A percentile compares a stretch with the other conserved stretches of the same genome.
Evolutionary conservation across 805 yeast species (phyloP).

Genomic region (Candida odintsovae): DNA sequence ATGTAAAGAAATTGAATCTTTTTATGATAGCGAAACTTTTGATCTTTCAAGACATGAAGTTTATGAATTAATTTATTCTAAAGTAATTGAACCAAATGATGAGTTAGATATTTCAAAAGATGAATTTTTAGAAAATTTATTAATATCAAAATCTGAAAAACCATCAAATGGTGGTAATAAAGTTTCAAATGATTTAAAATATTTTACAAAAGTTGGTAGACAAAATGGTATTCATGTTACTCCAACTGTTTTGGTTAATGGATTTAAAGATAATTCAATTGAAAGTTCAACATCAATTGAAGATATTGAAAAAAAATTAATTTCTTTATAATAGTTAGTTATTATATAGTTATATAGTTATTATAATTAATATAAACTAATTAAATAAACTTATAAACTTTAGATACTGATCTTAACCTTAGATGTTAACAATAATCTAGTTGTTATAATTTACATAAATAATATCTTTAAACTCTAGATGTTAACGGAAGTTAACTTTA

Average conservation of each 20-base stretch:
- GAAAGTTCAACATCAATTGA: constrained; percentile 56
- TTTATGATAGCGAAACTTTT: constrained; percentile 57
- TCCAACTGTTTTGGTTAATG: constrained; percentile 72
- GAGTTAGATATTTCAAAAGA: constrained; percentile 17
- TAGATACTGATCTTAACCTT: too few relatives aligned
- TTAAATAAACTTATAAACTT: too few relatives aligned
- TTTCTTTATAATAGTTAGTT: not conserved
- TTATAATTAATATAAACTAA: too few relatives aligned
- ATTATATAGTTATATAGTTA: too few relatives aligned
- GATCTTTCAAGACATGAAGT: constrained; percentile 50
- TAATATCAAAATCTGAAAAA: constrained; percentile 21
- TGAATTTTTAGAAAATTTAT: constrained; percentile 27
- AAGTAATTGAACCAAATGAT: constrained; percentile 37
- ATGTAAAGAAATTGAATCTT: constrained; percentile 48
- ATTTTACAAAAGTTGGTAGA: constrained; percentile 66
- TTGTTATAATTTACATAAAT: too few relatives aligned
- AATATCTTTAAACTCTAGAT: too few relatives aligned
- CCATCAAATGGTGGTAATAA: constrained; percentile 52
- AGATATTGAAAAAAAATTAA: constrained; percentile 26
- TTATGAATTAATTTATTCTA: constrained; percentile 44
- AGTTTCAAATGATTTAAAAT: constrained; percentile 59
- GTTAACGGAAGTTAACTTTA: too few relatives aligned
- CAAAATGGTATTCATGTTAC: constrained; percentile 81
- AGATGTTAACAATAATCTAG: too few relatives aligned
- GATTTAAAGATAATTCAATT: constrained; percentile 50